Percentiles rank a stretch among this genome's conserved stretches.
Conservation (phyloP, 768 basidiomycete genomes). For the Rhizopogon vinicolor region DNA sequence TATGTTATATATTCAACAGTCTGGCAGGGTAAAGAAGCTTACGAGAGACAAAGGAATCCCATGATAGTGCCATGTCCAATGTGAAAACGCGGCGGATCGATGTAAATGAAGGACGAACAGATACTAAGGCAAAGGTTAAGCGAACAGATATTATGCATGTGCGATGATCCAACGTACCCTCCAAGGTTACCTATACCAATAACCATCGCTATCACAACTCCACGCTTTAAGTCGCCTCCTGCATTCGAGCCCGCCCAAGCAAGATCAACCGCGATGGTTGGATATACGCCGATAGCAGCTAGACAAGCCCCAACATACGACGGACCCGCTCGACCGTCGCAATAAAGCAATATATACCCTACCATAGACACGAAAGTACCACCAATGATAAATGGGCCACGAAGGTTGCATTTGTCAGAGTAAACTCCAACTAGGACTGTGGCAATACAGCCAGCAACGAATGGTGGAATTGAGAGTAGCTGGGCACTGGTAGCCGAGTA, state of each 20-base stretch:
- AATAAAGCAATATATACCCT: conserved; percentile 48
- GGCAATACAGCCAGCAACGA: conserved; percentile 39
- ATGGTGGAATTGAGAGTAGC: conserved; percentile 45
- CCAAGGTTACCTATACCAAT: conserved; percentile 54
- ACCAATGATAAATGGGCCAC: conserved; percentile 48
- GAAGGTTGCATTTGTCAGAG: conserved; percentile 36
- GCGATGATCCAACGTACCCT: conserved; percentile 31
- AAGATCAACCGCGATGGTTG: conserved; percentile 41
- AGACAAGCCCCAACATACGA: conserved; percentile 46
- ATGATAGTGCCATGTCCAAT: conserved; percentile 33
- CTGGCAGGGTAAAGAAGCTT: not conserved
- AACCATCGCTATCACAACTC: conserved; percentile 47
- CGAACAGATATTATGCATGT: conserved; percentile 20
- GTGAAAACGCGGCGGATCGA: conserved; percentile 32
- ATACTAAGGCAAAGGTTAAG: conserved; percentile 21
- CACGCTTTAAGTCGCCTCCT: conserved; percentile 52
- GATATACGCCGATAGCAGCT: conserved; percentile 48
- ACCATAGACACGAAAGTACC: conserved; percentile 39
- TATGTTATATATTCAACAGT: conserved; percentile 23
- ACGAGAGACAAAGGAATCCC: conserved; percentile 30
- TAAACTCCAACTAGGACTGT: conserved; percentile 38
- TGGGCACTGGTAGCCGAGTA: conserved; percentile 49
- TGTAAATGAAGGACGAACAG: conserved; percentile 39
- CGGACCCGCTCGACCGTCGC: conserved; percentile 13
- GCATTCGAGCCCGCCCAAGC: conserved; percentile 55